Percentiles rank a stretch among this genome's conserved stretches.
These are phyloP conservation scores for Fusarium compactum DNA, from an alignment of 2,329 filamentous ascomycete genomes.

Conservation along the genomic window DNA sequence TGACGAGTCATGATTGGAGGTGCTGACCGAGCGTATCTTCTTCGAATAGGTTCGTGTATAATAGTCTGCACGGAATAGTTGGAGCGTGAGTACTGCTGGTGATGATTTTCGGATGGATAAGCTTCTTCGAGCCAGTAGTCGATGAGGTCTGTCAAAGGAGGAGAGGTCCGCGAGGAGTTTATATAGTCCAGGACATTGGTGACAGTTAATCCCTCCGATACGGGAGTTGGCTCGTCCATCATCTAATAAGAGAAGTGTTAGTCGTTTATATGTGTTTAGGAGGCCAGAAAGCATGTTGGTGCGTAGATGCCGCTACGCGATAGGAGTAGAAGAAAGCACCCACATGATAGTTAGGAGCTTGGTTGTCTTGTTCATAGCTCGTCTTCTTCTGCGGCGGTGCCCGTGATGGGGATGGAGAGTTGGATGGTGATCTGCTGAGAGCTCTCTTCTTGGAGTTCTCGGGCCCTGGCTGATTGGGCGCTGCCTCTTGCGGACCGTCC, in stretches of 20 bases:
- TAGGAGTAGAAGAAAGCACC: not conserved
- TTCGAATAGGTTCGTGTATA: not conserved
- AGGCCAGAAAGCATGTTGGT: not conserved
- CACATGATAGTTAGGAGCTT: not conserved
- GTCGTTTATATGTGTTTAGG: not conserved
- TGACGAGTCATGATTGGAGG: not conserved
- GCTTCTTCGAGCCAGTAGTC: conserved; percentile 19
- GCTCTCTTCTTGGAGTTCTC: conserved; percentile 6
- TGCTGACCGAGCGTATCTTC: not conserved
- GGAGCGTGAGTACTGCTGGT: not conserved
- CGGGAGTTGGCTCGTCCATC: conserved; percentile 4
- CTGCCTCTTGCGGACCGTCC: not conserved
- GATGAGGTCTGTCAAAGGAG: not conserved
- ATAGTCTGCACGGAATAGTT: not conserved
- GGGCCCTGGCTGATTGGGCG: not conserved
- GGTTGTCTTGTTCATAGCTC: not conserved
- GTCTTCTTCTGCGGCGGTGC: not conserved
- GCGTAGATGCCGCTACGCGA: not conserved
- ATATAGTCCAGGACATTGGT: conserved; percentile 3
- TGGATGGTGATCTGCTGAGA: not conserved
- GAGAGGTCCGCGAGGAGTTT: not conserved
- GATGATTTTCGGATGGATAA: conserved; percentile 3
- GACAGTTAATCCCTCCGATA: not conserved
- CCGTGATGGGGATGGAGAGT: not conserved
- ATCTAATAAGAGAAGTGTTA: conserved; percentile 4